Percentiles rank a stretch among this genome's conserved stretches.
Evolutionary conservation across 2,329 filamentous ascomycete species (phyloP).

Genomic region (Colletotrichum musicola): DNA sequence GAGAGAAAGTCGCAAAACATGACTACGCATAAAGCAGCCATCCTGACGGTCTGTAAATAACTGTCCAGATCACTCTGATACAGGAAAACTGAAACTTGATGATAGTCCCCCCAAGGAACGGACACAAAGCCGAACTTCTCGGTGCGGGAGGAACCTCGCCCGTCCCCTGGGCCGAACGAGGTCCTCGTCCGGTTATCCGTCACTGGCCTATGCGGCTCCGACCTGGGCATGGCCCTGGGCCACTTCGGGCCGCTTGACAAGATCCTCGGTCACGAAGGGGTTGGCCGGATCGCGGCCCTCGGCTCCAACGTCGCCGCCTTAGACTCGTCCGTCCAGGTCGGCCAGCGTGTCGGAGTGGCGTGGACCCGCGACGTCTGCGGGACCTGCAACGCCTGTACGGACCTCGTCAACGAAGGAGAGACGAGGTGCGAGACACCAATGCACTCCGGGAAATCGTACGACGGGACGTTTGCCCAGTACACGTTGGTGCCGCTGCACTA

Average conservation of each 20-base stretch:
- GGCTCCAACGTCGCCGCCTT: constrained; percentile 48
- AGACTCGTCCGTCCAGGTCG: constrained; percentile 45
- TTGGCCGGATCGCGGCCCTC: constrained; percentile 53
- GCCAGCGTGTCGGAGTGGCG: constrained; percentile 53
- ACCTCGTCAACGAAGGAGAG: constrained; percentile 48
- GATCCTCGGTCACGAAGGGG: constrained; percentile 59
- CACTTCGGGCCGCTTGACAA: constrained; percentile 50
- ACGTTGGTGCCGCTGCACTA: constrained; percentile 52
- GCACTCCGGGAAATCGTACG: constrained; percentile 49
- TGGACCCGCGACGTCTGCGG: constrained; percentile 54
- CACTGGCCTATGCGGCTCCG: constrained; percentile 55
- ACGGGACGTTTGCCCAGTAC: constrained; percentile 57
- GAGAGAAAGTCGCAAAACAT: not conserved
- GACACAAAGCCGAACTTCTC: constrained; percentile 16
- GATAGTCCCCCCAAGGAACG: constrained; percentile 11
- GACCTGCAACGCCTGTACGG: constrained; percentile 49
- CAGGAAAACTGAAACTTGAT: not conserved
- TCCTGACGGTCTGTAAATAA: not conserved
- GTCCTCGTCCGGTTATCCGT: constrained; percentile 51
- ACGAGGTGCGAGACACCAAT: constrained; percentile 50
- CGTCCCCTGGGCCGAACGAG: constrained; percentile 40
- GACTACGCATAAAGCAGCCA: not conserved
- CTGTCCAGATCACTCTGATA: not conserved
- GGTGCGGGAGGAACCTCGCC: constrained; percentile 23
- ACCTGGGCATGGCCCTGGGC: constrained; percentile 52